Base-by-base conservation (phyloP, 2,329 filamentous ascomycete species). In the Phialemonium atrogriseum region DNA sequence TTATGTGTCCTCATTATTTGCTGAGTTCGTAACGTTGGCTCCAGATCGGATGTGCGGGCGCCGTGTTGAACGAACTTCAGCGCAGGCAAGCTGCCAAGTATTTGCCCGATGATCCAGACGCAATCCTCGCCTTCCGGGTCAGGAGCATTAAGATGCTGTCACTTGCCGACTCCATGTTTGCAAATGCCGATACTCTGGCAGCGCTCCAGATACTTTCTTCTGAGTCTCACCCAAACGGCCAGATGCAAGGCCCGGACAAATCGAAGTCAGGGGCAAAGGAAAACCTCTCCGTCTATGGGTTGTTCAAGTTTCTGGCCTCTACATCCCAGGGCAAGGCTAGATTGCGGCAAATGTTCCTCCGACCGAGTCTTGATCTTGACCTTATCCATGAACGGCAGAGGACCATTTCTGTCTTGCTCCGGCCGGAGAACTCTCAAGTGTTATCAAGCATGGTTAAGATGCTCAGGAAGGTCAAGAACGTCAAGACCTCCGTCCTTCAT, bases 181-280 rank as follows among this genome's bases (percentile, higher is more conserved):
- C 95, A 43, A 91, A 85, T 44, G 62, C 72, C 3, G 86, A 95
- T 48, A 84, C 88, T 0, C 61, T 96, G 24, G 58, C 75, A 10
- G 87, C 87, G 2, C 68, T 98, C 7, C 89, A 95, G 46, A 84
- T 98, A 17, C 66, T 94, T 16, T 80, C 82, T 34, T 77, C 81
- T 2, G 88, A 95, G 51, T 74, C 74, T 9, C 86, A 94, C 52
- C 88, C 85, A 5, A 87, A 86, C 48, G 78, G 73, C 28, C 82
- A 89, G 40, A 83, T 80, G 44, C 80, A 82, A 57, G 83, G 82
- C 0, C 74, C 77, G 3, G 71, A 68, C 6, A 72, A 64, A 41
- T 65, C 66, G 18, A 68, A 64, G 16, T 75, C 70, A 2, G 78
- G 73, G 13, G 70, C 73, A 1, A 94, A 89, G 52, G 87, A 94